Conservation (phyloP, 345 rosid genomes). For the Adansonia digitata region DNA sequence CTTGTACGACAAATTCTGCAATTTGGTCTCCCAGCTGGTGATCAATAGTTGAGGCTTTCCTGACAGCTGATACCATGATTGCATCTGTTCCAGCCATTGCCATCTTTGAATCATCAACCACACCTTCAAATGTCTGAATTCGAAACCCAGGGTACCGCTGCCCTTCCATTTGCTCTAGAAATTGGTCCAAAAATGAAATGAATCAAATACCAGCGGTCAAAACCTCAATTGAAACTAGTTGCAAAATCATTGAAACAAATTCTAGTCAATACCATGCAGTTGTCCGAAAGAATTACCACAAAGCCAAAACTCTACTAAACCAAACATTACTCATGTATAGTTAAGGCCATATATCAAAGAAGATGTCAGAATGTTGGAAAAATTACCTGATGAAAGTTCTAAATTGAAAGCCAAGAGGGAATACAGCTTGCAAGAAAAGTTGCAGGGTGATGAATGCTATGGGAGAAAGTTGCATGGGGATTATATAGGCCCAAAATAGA, state of each 20-base stretch:
- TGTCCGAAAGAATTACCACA: no score
- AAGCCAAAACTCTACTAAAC: no score
- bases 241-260: no score
- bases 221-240: no score
- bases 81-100: background rate
- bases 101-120: background rate
- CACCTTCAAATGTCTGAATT: background rate
- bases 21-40: background rate
- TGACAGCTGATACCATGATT: no score
- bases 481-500: constrained; percentile 6
- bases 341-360: no score
- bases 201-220: background rate
- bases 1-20: background rate
- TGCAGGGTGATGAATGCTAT: background rate
- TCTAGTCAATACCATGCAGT: no score
- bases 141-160: background rate
- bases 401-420: no score
- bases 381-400: background rate
- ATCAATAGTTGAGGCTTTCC: no score
- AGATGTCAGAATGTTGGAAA: no score
- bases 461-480: background rate
- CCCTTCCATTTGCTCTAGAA: background rate
- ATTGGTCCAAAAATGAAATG: background rate
- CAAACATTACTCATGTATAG: no score
- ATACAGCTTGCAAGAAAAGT: background rate